phyloP scores from a whole-genome alignment of 257 asterid genomes.

The Jaltomata sinuosa region DNA sequence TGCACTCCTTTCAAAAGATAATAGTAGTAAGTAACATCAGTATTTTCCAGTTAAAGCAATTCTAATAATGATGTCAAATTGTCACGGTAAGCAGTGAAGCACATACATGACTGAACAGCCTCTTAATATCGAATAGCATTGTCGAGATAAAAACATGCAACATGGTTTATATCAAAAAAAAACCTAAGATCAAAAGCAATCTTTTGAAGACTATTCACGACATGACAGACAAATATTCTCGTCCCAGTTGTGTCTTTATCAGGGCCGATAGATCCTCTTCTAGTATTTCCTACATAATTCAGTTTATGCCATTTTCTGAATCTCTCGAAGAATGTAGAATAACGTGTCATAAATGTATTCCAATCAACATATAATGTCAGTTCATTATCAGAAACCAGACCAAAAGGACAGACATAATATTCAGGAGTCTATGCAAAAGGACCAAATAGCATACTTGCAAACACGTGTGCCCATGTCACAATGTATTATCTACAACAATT shows the following conservation, averaged over 20 bases:
- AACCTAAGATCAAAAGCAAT: neutral
- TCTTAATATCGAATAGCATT: neutral
- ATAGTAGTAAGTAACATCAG: no score
- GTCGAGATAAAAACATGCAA: neutral
- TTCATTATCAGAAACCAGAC: neutral
- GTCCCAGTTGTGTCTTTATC: neutral
- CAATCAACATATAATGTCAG: neutral
- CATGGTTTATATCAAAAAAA: neutral
- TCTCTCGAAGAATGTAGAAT: neutral
- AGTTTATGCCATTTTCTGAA: neutral
- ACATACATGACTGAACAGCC: neutral
- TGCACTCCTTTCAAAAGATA: neutral
- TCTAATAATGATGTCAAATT: neutral
- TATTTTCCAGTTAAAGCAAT: neutral
- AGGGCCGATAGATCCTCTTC: neutral
- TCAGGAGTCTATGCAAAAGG: neutral
- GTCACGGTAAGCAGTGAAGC: neutral
- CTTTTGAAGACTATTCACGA: neutral
- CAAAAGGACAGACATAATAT: neutral
- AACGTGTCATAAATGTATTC: neutral
- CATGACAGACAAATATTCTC: neutral
- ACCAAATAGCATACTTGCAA: neutral
- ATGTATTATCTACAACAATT: constrained; percentile 25
- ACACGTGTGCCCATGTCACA: neutral
- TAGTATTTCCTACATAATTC: neutral